Conservation (phyloP, 768 basidiomycete species). For the Neoboletus brunneissimus region DNA sequence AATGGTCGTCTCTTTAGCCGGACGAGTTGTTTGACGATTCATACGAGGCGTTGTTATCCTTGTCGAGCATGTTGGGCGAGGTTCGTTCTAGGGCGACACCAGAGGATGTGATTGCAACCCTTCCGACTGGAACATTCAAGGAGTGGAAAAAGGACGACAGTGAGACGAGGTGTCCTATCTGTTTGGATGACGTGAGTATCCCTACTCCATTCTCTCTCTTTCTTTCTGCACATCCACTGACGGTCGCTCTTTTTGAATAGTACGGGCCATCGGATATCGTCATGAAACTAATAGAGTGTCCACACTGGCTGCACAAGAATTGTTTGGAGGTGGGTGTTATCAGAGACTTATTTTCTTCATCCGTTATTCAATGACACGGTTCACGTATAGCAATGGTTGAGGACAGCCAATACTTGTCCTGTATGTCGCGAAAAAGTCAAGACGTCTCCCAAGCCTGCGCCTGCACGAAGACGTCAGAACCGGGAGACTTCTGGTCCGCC, state of each 20-base stretch:
- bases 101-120: conserved; percentile 51
- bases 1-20: conserved; percentile 41
- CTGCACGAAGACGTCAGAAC: conserved; percentile 18
- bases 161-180: conserved; percentile 79
- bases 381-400: conserved; percentile 69
- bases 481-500: conserved; percentile 4
- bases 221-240: background rate
- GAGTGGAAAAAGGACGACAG: conserved; percentile 67
- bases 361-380: conserved; percentile 3
- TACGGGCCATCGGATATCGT: conserved; percentile 62
- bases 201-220: background rate
- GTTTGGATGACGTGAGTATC: conserved; percentile 74
- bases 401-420: conserved; percentile 72
- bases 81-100: conserved; percentile 64
- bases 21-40: conserved; percentile 77
- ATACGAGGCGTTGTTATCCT: conserved; percentile 63
- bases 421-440: conserved; percentile 69
- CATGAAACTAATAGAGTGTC: conserved; percentile 64
- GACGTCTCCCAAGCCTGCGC: conserved; percentile 21
- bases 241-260: conserved; percentile 36
- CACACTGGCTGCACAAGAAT: conserved; percentile 77
- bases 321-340: conserved; percentile 62
- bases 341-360: background rate
- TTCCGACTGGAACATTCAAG: conserved; percentile 61
- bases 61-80: conserved; percentile 65